phyloP scores from a whole-genome alignment of 805 yeast genomes.

The Metschnikowia cerradonensis region DNA sequence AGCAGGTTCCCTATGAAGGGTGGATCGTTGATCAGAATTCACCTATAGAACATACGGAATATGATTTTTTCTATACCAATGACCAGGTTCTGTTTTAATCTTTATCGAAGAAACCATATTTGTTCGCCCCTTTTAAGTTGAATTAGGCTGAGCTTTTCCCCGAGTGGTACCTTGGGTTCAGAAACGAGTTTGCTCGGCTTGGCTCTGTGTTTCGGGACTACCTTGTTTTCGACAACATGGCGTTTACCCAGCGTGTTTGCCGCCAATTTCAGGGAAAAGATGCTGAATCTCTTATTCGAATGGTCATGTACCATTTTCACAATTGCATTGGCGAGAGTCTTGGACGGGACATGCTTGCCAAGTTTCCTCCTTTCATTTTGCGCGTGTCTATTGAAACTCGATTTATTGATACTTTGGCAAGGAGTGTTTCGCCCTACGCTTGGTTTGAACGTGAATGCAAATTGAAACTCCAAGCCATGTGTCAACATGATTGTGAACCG shows the following conservation, averaged over 20 bases:
- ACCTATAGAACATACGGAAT: no score
- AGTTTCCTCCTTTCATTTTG: neutral
- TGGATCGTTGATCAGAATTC: no score
- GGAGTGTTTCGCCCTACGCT: neutral
- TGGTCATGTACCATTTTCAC: no score
- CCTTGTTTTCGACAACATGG: neutral
- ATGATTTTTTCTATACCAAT: no score
- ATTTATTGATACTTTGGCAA: neutral
- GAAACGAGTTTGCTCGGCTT: neutral
- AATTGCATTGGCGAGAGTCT: neutral
- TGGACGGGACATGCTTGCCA: neutral
- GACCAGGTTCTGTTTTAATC: neutral
- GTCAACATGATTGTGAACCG: neutral
- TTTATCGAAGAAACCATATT: neutral
- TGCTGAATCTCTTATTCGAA: no score
- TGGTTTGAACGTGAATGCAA: neutral
- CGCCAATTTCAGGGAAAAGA: neutral
- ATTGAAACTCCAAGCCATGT: neutral
- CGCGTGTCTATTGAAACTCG: neutral
- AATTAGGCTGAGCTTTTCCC: neutral
- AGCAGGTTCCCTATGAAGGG: no score
- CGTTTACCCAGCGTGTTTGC: neutral
- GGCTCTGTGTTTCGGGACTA: neutral
- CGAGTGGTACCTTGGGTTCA: neutral
- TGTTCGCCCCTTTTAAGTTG: neutral